Percentiles rank a stretch among this genome's conserved stretches.
phyloP scores from a whole-genome alignment of 2,329 filamentous ascomycete genomes.

The Aureobasidium sp. region DNA sequence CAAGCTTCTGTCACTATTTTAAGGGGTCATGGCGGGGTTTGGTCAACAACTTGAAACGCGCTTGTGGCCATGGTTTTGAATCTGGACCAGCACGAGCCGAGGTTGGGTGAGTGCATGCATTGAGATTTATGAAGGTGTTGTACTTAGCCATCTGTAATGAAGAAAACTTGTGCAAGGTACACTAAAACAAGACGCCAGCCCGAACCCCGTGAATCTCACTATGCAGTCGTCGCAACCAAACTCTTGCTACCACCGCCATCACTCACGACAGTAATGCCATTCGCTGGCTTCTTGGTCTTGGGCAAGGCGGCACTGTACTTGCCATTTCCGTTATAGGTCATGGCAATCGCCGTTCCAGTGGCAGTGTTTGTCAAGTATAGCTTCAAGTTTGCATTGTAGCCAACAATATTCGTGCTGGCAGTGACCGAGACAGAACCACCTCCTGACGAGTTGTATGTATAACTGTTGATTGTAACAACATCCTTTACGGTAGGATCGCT shows the following conservation, averaged over 20 bases:
- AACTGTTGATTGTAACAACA: slow-evolving; percentile 25
- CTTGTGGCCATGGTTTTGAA: background rate
- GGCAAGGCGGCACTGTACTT: slow-evolving; percentile 23
- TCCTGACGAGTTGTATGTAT: slow-evolving; percentile 25
- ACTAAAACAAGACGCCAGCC: background rate
- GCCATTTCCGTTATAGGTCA: slow-evolving; percentile 19
- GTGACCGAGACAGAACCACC: slow-evolving; percentile 26
- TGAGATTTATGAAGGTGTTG: too few relatives aligned
- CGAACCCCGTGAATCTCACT: background rate
- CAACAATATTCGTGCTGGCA: slow-evolving; percentile 28
- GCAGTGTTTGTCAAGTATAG: slow-evolving; percentile 23
- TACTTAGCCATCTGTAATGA: too few relatives aligned
- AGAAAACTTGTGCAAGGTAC: background rate
- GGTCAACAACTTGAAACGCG: background rate
- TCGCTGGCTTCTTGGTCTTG: slow-evolving; percentile 22
- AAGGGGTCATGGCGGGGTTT: background rate
- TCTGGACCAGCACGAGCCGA: background rate
- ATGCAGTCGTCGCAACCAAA: background rate
- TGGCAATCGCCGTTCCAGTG: slow-evolving; percentile 19
- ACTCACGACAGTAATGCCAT: slow-evolving; percentile 18
- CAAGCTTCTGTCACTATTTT: slow-evolving; percentile 6
- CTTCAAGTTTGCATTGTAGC: slow-evolving; percentile 24
- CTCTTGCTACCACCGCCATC: background rate
- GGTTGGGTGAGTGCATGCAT: background rate
- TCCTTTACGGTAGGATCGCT: slow-evolving; percentile 22